Conservation (phyloP, 139 green algal species). For the Chlorella sp. region DNA sequence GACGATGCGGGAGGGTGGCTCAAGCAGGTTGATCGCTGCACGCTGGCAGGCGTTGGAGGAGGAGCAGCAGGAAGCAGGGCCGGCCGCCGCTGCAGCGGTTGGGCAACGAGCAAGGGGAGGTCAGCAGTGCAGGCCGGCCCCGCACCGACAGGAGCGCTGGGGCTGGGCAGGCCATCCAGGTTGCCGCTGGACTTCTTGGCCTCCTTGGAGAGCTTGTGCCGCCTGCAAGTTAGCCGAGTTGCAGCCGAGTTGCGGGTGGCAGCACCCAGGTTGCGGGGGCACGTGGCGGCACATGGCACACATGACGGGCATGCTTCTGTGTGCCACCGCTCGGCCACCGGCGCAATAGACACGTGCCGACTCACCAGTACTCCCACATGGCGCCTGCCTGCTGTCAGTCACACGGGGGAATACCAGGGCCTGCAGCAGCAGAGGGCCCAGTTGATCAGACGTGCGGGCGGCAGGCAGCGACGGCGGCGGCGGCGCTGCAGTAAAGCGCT, state of each 20-base stretch:
- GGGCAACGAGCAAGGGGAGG: neutral
- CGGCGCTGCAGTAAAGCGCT: too few species aligned
- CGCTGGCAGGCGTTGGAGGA: neutral
- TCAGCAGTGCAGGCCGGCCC: neutral
- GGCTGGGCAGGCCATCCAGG: neutral
- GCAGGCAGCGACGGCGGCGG: neutral
- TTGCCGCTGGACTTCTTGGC: neutral
- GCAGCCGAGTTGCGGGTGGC: neutral
- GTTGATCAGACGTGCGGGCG: neutral
- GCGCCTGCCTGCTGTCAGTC: neutral
- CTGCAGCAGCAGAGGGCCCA: neutral
- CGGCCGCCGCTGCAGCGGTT: neutral
- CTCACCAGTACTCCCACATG: slow-evolving; percentile 44
- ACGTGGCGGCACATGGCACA: too few species aligned
- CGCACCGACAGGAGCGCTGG: slow-evolving; percentile 11
- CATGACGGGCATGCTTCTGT: too few species aligned
- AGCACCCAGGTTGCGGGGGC: too few species aligned
- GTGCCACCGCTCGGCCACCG: too few species aligned
- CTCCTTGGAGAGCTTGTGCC: slow-evolving; percentile 36
- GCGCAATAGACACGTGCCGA: too few species aligned
- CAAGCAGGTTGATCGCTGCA: neutral
- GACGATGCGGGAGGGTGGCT: too few species aligned
- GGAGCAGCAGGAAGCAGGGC: neutral
- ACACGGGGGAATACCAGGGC: too few species aligned
- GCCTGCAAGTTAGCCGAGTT: slow-evolving; percentile 4